A percentile compares a stretch with the other conserved stretches of the same genome.
Evolutionary conservation across 2,329 filamentous ascomycete species (phyloP).

Genomic region (Penicillium concentricum): DNA sequence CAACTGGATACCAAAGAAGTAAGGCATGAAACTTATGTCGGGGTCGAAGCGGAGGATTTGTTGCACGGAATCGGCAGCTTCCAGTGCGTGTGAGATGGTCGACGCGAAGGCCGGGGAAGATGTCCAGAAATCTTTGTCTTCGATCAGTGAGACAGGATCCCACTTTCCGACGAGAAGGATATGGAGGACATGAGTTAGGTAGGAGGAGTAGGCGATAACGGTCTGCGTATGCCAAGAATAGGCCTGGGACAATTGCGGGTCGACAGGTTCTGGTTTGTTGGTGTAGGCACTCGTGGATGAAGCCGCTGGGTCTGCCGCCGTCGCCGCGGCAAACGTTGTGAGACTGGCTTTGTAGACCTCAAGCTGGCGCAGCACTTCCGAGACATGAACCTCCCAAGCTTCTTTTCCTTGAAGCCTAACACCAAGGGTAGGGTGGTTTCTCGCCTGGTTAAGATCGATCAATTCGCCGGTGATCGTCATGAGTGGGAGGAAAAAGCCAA

Average conservation of each 20-base stretch:
- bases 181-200: conserved; percentile 90
- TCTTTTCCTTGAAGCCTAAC: conserved; percentile 68
- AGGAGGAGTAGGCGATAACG: conserved; percentile 82
- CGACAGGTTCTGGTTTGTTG: conserved; percentile 55
- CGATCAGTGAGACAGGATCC: conserved; percentile 90
- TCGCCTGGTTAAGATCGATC: conserved; percentile 83
- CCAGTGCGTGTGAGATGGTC: conserved; percentile 83
- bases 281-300: conserved; percentile 51
- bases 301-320: conserved; percentile 27
- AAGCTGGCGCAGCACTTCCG: conserved; percentile 76
- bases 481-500: conserved; percentile 87
- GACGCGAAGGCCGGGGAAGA: conserved; percentile 84
- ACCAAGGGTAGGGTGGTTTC: conserved; percentile 83
- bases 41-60: conserved; percentile 88
- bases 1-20: conserved; percentile 93
- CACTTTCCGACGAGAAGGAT: conserved; percentile 91
- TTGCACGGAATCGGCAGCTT: conserved; percentile 81
- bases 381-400: conserved; percentile 77
- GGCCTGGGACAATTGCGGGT: conserved; percentile 31
- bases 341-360: conserved; percentile 79
- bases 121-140: conserved; percentile 93
- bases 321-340: conserved; percentile 37
- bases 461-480: conserved; percentile 94
- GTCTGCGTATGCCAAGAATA: conserved; percentile 69
- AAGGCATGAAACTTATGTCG: conserved; percentile 92